Base-by-base conservation (phyloP, 2,329 filamentous ascomycete genomes). In the Pseudogymnoascus pannorum region DNA sequence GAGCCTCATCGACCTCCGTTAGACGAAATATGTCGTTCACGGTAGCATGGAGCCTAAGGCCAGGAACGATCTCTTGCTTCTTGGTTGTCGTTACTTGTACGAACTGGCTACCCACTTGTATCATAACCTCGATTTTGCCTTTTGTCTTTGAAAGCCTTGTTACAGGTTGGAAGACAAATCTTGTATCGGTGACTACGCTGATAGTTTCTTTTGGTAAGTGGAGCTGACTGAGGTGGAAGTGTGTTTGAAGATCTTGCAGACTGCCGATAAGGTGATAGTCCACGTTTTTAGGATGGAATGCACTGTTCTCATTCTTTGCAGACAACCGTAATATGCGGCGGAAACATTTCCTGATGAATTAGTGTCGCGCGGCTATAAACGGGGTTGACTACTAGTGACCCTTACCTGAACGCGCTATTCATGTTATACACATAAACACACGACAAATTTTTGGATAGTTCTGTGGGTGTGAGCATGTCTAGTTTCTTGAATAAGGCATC, bases 351-450 rank as follows among this genome's bases (percentile, higher is more conserved):
- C 80, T 81, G 40, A 5, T 20, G 5, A 2, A 54, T 54, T 54
- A 54, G 48, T 16, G 12, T 54, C n/a, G 7, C 16, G 16, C 48
- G 24, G 48, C 26, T 8, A 31, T 18, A 59, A 3, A 36, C 60
- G 11, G 18, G 36, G 18, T 36, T 24, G 18, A 58, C 9, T 20
- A 36, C 35, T 18, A 35, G 40, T 57, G 36, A 12, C 24, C 80
- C 87, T 75, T 85, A 85, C 68, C 79, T 80, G 71, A 87, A 88
- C 9, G 84, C 81, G 68, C 83, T 87, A 67, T 89, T 89, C 85
- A 88, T 88, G 69, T 89, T 89, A 72, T 89, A 88, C 14, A 89
- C 78, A 65, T 88, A 89, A 40, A 87, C 78, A 36, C 85, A 78
- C 1, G 81, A 77, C 3, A 88, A 74, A 63, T 86, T 82, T 59